These are phyloP conservation scores for Lecanicillium sp. DNA, from an alignment of 2,329 filamentous ascomycete genomes.

Conservation along the genomic window DNA sequence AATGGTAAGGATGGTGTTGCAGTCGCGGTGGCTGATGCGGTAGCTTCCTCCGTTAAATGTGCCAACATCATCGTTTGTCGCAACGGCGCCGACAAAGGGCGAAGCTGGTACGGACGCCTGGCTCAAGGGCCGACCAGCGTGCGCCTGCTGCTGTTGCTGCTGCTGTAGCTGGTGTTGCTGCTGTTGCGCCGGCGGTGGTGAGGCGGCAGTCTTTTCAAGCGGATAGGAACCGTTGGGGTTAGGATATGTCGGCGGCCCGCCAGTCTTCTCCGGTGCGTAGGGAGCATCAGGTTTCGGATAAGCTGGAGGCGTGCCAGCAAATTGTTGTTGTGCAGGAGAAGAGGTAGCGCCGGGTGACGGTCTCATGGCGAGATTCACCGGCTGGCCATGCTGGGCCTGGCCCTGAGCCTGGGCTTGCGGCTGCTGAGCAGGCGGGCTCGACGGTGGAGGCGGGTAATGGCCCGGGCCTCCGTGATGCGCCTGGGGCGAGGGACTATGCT, in stretches of 20 bases:
- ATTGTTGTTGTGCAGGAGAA: constrained; percentile 3
- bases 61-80: constrained; percentile 76
- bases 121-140: constrained; percentile 20
- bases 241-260: constrained; percentile 7
- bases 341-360: constrained; percentile 9
- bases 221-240: constrained; percentile 12
- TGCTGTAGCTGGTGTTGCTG: constrained; percentile 17
- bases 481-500: constrained; percentile 23
- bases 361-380: constrained; percentile 15
- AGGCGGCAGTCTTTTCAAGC: constrained; percentile 10
- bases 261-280: constrained; percentile 1
- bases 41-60: constrained; percentile 96
- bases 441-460: constrained; percentile 19
- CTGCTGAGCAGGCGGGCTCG: constrained; percentile 11
- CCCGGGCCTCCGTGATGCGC: constrained; percentile 16
- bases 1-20: constrained; percentile 81
- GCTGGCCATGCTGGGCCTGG: constrained; percentile 15
- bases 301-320: neutral
- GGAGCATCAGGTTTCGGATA: no score
- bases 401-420: constrained; percentile 14
- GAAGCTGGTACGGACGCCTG: constrained; percentile 31
- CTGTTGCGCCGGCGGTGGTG: constrained; percentile 16
- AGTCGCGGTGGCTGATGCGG: constrained; percentile 84
- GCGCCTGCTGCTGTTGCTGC: constrained; percentile 18
- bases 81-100: constrained; percentile 55